These are phyloP conservation scores for Citrullus amarus DNA, from an alignment of 306 rosid species.

Conservation along the genomic window DNA sequence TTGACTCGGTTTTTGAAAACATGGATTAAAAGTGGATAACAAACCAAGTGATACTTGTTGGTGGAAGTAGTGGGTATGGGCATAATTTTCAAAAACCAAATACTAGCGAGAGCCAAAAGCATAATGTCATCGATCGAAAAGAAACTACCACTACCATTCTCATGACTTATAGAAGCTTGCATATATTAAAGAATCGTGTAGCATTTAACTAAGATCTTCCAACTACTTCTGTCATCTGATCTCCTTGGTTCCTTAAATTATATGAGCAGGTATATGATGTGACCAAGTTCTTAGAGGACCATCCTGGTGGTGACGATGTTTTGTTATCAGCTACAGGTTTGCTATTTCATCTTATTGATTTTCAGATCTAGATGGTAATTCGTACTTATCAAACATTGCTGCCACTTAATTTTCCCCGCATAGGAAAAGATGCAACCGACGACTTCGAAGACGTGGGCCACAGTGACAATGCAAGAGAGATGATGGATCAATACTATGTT, in stretches of 20 bases:
- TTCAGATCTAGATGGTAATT: not conserved
- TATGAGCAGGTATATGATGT: slow-evolving; percentile 37
- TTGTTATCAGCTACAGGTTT: slow-evolving; percentile 43
- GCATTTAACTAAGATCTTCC: not conserved
- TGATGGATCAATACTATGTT: slow-evolving; percentile 33
- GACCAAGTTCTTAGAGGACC: slow-evolving; percentile 46
- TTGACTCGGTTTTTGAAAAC: too few species aligned
- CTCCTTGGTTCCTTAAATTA: not conserved
- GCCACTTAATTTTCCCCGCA: not conserved
- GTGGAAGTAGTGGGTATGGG: not conserved
- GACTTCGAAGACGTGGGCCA: slow-evolving; percentile 59
- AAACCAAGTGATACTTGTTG: not conserved
- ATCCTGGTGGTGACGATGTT: slow-evolving; percentile 56
- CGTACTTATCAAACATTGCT: not conserved
- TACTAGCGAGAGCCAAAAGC: not conserved
- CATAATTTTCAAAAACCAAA: too few species aligned
- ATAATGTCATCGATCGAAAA: not conserved
- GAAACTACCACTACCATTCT: not conserved
- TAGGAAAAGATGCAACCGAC: slow-evolving; percentile 55
- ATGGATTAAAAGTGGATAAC: not conserved
- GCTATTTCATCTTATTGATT: not conserved
- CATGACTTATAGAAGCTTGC: not conserved
- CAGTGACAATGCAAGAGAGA: slow-evolving; percentile 38
- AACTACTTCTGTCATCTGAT: not conserved
- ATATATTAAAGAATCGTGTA: not conserved